Conservation (phyloP, 2,329 filamentous ascomycete genomes). For the Cladophialophora psammophila region DNA sequence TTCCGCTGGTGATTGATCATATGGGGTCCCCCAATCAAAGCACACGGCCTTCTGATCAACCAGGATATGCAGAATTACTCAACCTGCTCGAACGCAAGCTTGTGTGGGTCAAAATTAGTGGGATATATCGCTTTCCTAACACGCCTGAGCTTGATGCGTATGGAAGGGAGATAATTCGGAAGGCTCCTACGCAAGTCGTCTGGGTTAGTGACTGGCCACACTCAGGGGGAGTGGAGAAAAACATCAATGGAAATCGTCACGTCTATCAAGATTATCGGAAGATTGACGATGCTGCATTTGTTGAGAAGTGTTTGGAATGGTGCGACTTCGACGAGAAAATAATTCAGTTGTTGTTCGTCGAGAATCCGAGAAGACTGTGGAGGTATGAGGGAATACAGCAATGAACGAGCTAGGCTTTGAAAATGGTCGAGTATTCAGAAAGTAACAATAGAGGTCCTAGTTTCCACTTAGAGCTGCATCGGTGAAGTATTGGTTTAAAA, state of each 20-base stretch:
- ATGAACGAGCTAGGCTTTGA: too few relatives aligned
- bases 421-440: not conserved
- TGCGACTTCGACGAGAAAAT: conserved; percentile 3
- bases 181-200: not conserved
- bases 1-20: conserved; percentile 5
- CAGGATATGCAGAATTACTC: not conserved
- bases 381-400: not conserved
- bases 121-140: conserved; percentile 1
- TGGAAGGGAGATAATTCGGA: not conserved
- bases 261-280: not conserved
- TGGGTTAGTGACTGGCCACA: conserved; percentile 3
- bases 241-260: not conserved
- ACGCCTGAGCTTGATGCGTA: conserved; percentile 3
- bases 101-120: conserved; percentile 1
- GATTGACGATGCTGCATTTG: not conserved
- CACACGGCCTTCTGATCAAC: not conserved
- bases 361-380: not conserved
- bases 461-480: not conserved
- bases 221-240: not conserved
- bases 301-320: conserved; percentile 2
- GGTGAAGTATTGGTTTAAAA: too few relatives aligned
- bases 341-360: not conserved
- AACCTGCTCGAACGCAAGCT: not conserved
- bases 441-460: not conserved
- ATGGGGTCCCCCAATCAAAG: not conserved